Conservation (phyloP, 805 yeast genomes). For the Yueomyces sinensis region DNA sequence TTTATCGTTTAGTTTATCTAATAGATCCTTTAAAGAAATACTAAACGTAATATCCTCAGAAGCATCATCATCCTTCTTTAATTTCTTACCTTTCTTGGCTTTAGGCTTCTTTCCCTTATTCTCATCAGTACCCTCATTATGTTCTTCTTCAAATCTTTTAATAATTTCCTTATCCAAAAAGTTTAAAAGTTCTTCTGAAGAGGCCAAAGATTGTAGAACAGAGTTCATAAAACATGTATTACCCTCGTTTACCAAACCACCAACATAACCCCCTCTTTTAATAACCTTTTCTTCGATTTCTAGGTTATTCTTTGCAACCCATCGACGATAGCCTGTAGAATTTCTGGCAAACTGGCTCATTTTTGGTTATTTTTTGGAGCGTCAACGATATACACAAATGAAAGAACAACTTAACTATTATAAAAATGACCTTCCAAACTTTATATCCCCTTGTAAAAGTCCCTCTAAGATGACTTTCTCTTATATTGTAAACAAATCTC, state of each 20-base stretch:
- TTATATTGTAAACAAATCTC: too few species aligned
- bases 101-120: conserved; percentile 2
- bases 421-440: too few species aligned
- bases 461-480: too few species aligned
- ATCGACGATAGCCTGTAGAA: neutral
- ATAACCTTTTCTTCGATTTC: conserved; percentile 25
- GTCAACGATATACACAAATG: too few species aligned
- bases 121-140: conserved; percentile 2
- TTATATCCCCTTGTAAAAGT: too few species aligned
- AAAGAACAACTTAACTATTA: too few species aligned
- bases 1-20: conserved; percentile 41
- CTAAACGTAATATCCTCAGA: conserved; percentile 33
- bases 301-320: neutral
- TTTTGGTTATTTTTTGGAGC: too few species aligned
- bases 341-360: neutral
- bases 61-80: conserved; percentile 8
- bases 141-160: conserved; percentile 6
- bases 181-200: conserved; percentile 44
- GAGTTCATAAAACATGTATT: conserved; percentile 93
- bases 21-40: conserved; percentile 35
- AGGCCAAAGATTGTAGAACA: conserved; percentile 72
- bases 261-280: conserved; percentile 58
- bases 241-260: conserved; percentile 83
- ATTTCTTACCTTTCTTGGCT: conserved; percentile 11
- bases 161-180: conserved; percentile 37